Evolutionary conservation across 768 basidiomycete species (phyloP).

Genomic region (Boletus huronensis): DNA sequence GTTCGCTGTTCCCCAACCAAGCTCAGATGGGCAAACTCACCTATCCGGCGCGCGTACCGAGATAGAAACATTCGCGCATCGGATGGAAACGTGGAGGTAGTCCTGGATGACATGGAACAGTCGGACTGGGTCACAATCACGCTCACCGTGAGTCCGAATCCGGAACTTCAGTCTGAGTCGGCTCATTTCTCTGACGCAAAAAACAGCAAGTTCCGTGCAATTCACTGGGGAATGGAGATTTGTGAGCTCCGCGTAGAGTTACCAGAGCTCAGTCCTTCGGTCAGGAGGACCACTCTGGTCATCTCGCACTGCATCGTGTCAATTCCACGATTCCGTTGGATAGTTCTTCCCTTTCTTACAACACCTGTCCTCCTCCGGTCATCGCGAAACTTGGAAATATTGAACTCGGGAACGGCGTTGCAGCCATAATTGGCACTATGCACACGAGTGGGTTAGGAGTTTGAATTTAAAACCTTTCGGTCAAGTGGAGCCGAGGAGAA

Average conservation of each 20-base stretch:
- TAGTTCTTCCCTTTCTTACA: constrained; percentile 4
- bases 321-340: constrained; percentile 9
- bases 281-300: constrained; percentile 1
- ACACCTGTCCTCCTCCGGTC: constrained; percentile 4
- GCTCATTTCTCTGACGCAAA: background rate
- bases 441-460: too few species aligned
- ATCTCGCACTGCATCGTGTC: constrained; percentile 3
- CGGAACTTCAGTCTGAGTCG: background rate
- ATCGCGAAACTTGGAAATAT: constrained; percentile 2
- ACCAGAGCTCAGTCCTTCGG: constrained; percentile 1
- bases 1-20: too few species aligned
- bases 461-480: too few species aligned
- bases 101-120: too few species aligned
- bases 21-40: too few species aligned
- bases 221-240: constrained; percentile 15
- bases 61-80: too few species aligned
- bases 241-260: constrained; percentile 10
- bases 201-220: constrained; percentile 10
- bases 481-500: too few species aligned
- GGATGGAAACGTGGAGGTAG: too few species aligned
- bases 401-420: background rate
- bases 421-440: too few species aligned
- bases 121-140: too few species aligned
- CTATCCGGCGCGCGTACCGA: too few species aligned
- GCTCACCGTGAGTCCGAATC: constrained; percentile 1